Conservation (phyloP, 2,329 filamentous ascomycete species). For the Colletotrichum sp. region DNA sequence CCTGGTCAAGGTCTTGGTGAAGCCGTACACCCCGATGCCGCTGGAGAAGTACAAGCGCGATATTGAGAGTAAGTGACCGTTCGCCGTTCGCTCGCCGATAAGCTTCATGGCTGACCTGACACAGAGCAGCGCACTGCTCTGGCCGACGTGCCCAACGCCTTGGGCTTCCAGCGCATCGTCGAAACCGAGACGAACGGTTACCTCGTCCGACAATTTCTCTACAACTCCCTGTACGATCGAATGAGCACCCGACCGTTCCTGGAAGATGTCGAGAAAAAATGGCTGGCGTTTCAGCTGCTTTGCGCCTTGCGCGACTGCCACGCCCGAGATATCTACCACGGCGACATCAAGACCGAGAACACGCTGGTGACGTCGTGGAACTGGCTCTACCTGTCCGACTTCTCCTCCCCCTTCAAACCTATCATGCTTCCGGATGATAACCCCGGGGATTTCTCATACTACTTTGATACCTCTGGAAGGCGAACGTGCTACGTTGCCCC, state of each 20-base stretch:
- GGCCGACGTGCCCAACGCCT: conserved; percentile 85
- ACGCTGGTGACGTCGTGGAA: conserved; percentile 98
- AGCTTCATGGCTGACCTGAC: neutral
- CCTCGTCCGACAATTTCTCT: conserved; percentile 91
- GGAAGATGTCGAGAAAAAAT: conserved; percentile 98
- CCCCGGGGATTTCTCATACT: conserved; percentile 96
- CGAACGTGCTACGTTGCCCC: conserved; percentile 95
- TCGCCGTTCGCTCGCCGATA: neutral
- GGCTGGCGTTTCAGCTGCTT: conserved; percentile 94
- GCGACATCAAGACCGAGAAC: conserved; percentile 98
- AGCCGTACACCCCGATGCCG: conserved; percentile 83
- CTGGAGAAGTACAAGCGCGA: conserved; percentile 79
- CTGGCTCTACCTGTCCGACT: conserved; percentile 98
- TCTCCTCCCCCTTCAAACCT: conserved; percentile 94
- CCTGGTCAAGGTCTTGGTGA: conserved; percentile 93
- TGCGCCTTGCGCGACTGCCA: conserved; percentile 94
- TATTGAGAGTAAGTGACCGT: conserved; percentile 66
- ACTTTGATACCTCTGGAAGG: conserved; percentile 91
- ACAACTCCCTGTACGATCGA: conserved; percentile 96
- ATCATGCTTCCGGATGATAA: conserved; percentile 95
- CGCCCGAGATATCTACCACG: conserved; percentile 86
- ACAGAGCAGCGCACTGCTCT: conserved; percentile 81
- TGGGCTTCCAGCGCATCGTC: conserved; percentile 87
- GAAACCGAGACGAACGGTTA: conserved; percentile 93
- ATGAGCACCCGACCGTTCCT: conserved; percentile 95